A percentile compares a stretch with the other conserved stretches of the same genome.
Evolutionary conservation across 345 rosid genomes (phyloP).

Genomic region (Gossypium raimondii): DNA sequence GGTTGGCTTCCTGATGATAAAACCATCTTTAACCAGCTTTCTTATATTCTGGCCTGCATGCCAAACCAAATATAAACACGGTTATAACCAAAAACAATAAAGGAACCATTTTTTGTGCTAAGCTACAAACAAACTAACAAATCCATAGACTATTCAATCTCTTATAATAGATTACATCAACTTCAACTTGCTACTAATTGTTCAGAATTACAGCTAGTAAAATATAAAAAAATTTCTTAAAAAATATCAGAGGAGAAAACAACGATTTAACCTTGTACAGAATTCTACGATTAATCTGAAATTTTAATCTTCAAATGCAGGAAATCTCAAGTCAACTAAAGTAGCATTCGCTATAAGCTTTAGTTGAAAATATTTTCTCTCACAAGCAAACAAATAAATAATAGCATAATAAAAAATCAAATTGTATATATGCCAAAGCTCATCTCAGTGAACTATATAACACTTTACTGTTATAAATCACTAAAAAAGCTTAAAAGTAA

Average conservation of each 20-base stretch:
- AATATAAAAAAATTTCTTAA: not conserved
- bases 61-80: not conserved
- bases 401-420: not conserved
- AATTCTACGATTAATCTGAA: not conserved
- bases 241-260: not conserved
- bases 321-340: not conserved
- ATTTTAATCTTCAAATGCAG: not conserved
- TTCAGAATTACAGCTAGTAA: not conserved
- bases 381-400: not conserved
- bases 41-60: slow-evolving; percentile 79
- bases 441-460: not conserved
- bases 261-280: not conserved
- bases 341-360: too few species aligned
- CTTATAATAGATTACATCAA: not conserved
- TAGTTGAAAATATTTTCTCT: not conserved
- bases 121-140: not conserved
- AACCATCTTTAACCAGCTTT: slow-evolving; percentile 94
- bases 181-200: not conserved
- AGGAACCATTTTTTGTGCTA: not conserved
- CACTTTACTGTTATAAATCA: not conserved
- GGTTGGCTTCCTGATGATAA: slow-evolving; percentile 91
- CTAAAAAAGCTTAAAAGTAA: not conserved
- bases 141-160: not conserved
- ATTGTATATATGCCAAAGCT: not conserved
- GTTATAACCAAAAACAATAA: not conserved